Conservation (phyloP, 1,284 basidiomycete species). For the Boletus sp. region DNA sequence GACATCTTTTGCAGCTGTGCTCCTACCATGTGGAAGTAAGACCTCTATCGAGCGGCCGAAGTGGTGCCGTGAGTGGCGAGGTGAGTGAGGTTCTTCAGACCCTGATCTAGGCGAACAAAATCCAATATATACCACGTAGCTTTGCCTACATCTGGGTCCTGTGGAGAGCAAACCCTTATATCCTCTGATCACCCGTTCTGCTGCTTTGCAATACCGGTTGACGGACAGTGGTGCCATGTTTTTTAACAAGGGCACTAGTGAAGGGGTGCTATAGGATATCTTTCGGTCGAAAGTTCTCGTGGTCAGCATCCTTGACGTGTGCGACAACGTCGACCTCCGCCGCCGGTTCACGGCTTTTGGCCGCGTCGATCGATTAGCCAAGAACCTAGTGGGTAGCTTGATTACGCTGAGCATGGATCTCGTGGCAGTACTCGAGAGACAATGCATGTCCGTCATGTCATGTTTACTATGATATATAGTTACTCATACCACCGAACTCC, state of each 20-base stretch:
- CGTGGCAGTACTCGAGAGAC: neutral
- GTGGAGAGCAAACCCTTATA: constrained; percentile 33
- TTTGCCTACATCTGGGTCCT: constrained; percentile 58
- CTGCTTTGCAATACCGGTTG: constrained; percentile 64
- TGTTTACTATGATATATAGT: no score
- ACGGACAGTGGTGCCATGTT: constrained; percentile 59
- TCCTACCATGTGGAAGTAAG: constrained; percentile 66
- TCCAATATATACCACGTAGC: constrained; percentile 34
- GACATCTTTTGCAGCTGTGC: constrained; percentile 52
- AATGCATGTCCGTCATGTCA: no score
- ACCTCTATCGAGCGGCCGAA: constrained; percentile 64
- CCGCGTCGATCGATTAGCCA: no score
- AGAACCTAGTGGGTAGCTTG: neutral
- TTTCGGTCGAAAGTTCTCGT: neutral
- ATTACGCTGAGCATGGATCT: neutral
- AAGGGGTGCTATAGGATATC: constrained; percentile 49
- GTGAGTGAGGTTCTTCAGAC: constrained; percentile 36
- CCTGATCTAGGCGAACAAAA: neutral
- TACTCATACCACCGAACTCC: neutral
- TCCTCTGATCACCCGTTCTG: constrained; percentile 46
- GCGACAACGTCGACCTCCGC: no score
- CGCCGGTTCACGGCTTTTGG: neutral
- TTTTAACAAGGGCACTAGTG: constrained; percentile 68
- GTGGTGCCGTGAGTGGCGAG: constrained; percentile 72
- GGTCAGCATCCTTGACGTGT: no score